Evolutionary conservation across 108 stramenopile genomes (phyloP), one percentile per base, ranked within the genome.

Genomic region (Fragilariopsis cylindrus): DNA sequence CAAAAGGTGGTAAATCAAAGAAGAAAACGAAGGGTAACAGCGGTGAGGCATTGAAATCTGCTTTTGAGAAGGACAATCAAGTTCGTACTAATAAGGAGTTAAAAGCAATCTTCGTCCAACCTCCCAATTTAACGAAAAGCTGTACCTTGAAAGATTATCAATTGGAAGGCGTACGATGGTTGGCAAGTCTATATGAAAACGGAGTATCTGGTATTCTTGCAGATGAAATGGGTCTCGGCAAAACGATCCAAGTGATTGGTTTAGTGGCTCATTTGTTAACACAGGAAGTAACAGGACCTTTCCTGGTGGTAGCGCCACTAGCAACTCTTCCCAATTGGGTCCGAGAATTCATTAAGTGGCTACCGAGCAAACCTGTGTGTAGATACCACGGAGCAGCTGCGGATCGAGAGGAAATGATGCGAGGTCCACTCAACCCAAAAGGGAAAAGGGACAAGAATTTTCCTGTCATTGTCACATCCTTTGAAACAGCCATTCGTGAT

Each of bases 291-390:
- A 76, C 87, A 46, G 98, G 98, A 12, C 98, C 98, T 7, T 98
- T 94, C 76, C 81, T 99, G 18, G 85, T 99, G 45, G 94, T 96
- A 0, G 98, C 97, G 5, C 99, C 99, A 7, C 92, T 99, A 1
- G 98, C 99, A 6, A 99, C 99, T 4, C 84, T 99, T n/a, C 96
- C 96, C 52, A 99, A 99, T 72, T 99, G 99, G 99, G 89, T 90
- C 13, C 85, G 94, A 7, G 99, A 99, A 85, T 88, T 99, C 74
- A 67, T 92, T 78, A 96, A 97, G 78, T 99, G 99, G 99, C 74
- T 98, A 5, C 99, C 99, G 1, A 65, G 60, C 52, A 80, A 89
- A 60, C 87, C 93, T 2, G 97, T 97, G 5, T 47, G 93, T 13
- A 86, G 98, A 12, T 99, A 98, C 80, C 98, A 99, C 82, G 99